phyloP scores from a whole-genome alignment of 2,329 filamentous ascomycete species.

The Shiraia sp. region DNA sequence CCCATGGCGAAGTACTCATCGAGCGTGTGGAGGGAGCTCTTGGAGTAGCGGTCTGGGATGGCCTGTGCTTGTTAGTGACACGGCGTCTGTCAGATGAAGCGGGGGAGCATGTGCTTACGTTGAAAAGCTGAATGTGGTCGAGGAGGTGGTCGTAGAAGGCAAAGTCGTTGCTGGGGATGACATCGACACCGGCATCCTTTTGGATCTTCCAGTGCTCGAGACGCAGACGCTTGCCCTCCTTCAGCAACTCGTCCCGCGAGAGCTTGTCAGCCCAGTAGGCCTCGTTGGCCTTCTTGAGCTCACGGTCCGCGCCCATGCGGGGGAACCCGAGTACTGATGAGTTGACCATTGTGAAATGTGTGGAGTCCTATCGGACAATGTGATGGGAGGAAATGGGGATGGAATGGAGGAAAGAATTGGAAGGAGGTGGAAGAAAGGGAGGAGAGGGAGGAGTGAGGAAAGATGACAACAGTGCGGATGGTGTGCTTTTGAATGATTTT shows the following conservation, averaged over 20 bases:
- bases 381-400: conserved; percentile 7
- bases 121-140: conserved; percentile 97
- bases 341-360: conserved; percentile 52
- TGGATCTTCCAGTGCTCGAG: conserved; percentile 99
- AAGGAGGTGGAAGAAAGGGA: conserved; percentile 2
- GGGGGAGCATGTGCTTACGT: conserved; percentile 61
- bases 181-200: conserved; percentile 95
- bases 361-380: conserved; percentile 12
- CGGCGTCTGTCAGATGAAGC: conserved; percentile 1
- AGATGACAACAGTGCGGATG: conserved; percentile 26
- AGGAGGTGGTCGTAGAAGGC: conserved; percentile 98
- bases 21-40: conserved; percentile 81
- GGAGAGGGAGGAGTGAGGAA: conserved; percentile 9
- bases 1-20: conserved; percentile 99
- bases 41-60: conserved; percentile 90
- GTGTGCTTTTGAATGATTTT: conserved; percentile 44
- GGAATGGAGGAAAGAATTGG: conserved; percentile 6
- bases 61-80: conserved; percentile 59
- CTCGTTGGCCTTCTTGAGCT: conserved; percentile 99
- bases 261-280: conserved; percentile 97
- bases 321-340: conserved; percentile 93
- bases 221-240: conserved; percentile 95
- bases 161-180: conserved; percentile 99
- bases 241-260: conserved; percentile 85
- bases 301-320: conserved; percentile 96